A percentile compares a stretch with the other conserved stretches of the same genome.
These are phyloP conservation scores for Sugiyamaella paludigena DNA, from an alignment of 1,139 yeast species.

Conservation along the genomic window DNA sequence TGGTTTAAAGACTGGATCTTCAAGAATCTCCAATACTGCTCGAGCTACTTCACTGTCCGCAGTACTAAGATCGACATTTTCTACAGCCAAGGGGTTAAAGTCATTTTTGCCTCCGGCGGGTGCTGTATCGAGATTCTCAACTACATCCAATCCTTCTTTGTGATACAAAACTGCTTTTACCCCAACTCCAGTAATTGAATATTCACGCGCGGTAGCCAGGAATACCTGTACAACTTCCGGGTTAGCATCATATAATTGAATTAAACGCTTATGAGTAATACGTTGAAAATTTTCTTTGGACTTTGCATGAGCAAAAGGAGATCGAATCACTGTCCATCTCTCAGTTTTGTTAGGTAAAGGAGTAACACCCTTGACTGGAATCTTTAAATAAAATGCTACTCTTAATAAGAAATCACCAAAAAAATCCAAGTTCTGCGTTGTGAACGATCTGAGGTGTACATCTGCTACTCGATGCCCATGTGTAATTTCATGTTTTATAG, in stretches of 20 bases:
- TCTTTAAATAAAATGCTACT: conserved; percentile 85
- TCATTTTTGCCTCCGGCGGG: conserved; percentile 15
- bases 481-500: conserved; percentile 63
- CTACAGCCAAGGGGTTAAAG: conserved; percentile 15
- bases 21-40: conserved; percentile 70
- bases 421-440: conserved; percentile 65
- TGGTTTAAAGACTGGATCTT: conserved; percentile 57
- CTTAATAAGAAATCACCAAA: conserved; percentile 84
- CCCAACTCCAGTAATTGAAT: conserved; percentile 79
- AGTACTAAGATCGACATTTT: conserved; percentile 18
- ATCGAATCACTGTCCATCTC: conserved; percentile 88
- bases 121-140: conserved; percentile 35
- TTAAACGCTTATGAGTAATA: conserved; percentile 70
- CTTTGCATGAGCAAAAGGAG: conserved; percentile 94
- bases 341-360: conserved; percentile 73
- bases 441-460: conserved; percentile 69
- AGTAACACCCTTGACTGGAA: conserved; percentile 71
- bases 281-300: conserved; percentile 93
- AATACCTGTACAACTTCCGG: conserved; percentile 82
- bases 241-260: conserved; percentile 79
- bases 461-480: conserved; percentile 69
- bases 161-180: conserved; percentile 70
- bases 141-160: conserved; percentile 53
- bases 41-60: conserved; percentile 61
- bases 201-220: conserved; percentile 74